Percentiles rank a stretch among this genome's conserved stretches.
Evolutionary conservation across 2,329 filamentous ascomycete genomes (phyloP).

Genomic region (Fusarium sp.): DNA sequence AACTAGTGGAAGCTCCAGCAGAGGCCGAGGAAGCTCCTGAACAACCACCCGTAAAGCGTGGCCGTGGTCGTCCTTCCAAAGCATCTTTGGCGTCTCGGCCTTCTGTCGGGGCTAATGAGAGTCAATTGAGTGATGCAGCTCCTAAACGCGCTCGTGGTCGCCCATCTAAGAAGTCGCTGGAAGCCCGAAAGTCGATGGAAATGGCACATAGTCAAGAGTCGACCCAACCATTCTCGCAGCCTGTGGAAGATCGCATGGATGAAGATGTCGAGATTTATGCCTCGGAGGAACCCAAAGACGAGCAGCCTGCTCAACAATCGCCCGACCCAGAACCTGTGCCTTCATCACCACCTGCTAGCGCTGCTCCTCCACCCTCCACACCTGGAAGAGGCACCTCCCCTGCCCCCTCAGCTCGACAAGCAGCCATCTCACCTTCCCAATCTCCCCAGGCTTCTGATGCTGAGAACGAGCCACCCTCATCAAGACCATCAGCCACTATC

Average conservation of each 20-base stretch:
- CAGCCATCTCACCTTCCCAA: slow-evolving; percentile 69
- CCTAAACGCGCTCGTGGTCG: slow-evolving; percentile 48
- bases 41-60: slow-evolving; percentile 44
- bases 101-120: slow-evolving; percentile 38
- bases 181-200: slow-evolving; percentile 41
- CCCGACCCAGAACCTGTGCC: slow-evolving; percentile 13
- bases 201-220: slow-evolving; percentile 28
- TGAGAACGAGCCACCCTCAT: slow-evolving; percentile 81
- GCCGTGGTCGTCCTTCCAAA: slow-evolving; percentile 49
- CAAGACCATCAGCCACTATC: slow-evolving; percentile 63
- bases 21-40: slow-evolving; percentile 21
- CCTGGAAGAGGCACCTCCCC: slow-evolving; percentile 57
- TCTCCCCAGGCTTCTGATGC: slow-evolving; percentile 83
- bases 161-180: slow-evolving; percentile 49
- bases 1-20: slow-evolving; percentile 35
- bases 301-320: slow-evolving; percentile 24
- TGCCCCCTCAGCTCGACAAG: slow-evolving; percentile 62
- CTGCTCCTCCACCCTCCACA: slow-evolving; percentile 53
- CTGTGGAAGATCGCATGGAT: slow-evolving; percentile 29
- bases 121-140: slow-evolving; percentile 37
- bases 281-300: slow-evolving; percentile 24
- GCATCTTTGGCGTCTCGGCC: slow-evolving; percentile 44
- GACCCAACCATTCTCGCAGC: slow-evolving; percentile 25
- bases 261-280: slow-evolving; percentile 33
- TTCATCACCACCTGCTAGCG: slow-evolving; percentile 37